phyloP scores from a whole-genome alignment of 441 rosid species.

The Heliophila coronopifolia region DNA sequence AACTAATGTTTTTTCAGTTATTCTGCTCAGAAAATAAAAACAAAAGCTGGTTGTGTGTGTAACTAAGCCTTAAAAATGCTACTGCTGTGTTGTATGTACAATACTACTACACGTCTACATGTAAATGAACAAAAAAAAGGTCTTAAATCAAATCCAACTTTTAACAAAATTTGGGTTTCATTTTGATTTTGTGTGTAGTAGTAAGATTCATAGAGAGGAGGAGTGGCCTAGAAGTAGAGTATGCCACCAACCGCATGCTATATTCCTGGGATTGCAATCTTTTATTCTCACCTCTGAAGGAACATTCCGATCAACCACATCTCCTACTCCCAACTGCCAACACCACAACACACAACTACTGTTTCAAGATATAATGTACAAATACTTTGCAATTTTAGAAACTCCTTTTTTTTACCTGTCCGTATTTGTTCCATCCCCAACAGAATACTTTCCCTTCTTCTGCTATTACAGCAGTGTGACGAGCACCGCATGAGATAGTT shows the following conservation, averaged over 20 bases:
- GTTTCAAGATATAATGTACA: neutral
- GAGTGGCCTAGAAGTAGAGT: slow-evolving; percentile 68
- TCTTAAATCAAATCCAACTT: too few relatives aligned
- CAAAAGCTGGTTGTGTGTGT: too few relatives aligned
- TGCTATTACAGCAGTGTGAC: slow-evolving; percentile 68
- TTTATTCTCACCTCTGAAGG: slow-evolving; percentile 64
- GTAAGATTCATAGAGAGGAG: slow-evolving; percentile 47
- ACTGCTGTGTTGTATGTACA: too few relatives aligned
- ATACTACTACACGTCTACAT: too few relatives aligned
- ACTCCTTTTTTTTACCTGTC: slow-evolving; percentile 56
- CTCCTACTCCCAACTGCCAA: slow-evolving; percentile 96
- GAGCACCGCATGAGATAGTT: slow-evolving; percentile 84
- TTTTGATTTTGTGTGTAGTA: too few relatives aligned
- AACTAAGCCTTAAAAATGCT: too few relatives aligned
- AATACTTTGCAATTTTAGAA: neutral
- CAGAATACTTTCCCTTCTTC: slow-evolving; percentile 66
- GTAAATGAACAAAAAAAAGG: too few relatives aligned
- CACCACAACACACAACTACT: slow-evolving; percentile 16
- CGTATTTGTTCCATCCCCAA: slow-evolving; percentile 99
- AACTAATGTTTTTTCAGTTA: too few relatives aligned
- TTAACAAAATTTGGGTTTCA: slow-evolving; percentile 25
- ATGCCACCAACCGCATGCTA: slow-evolving; percentile 99
- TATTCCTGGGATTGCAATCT: slow-evolving; percentile 50
- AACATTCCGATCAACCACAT: slow-evolving; percentile 72
- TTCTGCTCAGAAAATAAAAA: too few relatives aligned